Percentiles rank a stretch among this genome's conserved stretches.
These are phyloP conservation scores for Agaricus blazei DNA, from an alignment of 768 basidiomycete species.

Conservation along the genomic window DNA sequence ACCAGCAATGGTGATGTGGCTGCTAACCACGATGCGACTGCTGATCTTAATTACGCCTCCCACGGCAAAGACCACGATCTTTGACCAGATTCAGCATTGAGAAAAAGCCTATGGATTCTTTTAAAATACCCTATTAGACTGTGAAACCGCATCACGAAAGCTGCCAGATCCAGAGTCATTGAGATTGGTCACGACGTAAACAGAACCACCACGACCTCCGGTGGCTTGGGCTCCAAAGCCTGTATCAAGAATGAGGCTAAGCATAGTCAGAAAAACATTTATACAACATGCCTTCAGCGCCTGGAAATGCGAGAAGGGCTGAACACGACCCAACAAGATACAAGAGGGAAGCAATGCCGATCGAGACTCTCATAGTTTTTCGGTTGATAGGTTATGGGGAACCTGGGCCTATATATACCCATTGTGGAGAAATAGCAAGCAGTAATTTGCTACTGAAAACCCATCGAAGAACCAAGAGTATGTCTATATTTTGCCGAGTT, in stretches of 20 bases:
- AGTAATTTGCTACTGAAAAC: not conserved
- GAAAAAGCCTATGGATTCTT: not conserved
- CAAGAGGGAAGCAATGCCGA: conserved; percentile 9
- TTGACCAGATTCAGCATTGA: not conserved
- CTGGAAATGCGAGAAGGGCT: conserved; percentile 27
- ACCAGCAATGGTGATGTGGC: conserved; percentile 26
- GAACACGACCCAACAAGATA: conserved; percentile 13
- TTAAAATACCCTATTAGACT: conserved; percentile 20
- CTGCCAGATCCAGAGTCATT: conserved; percentile 30
- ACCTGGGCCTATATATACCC: not conserved
- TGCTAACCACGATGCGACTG: conserved; percentile 25
- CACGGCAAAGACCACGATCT: conserved; percentile 30
- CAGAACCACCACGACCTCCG: conserved; percentile 26
- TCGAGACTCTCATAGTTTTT: conserved; percentile 1
- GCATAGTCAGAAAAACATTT: not conserved
- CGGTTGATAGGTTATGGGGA: not conserved
- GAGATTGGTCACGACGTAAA: conserved; percentile 29
- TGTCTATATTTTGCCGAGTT: not conserved
- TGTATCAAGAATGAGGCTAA: not conserved
- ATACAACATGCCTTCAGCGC: conserved; percentile 21
- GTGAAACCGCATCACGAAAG: conserved; percentile 29
- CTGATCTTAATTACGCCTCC: conserved; percentile 28
- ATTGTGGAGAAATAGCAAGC: too few species aligned
- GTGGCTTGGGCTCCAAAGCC: conserved; percentile 29
- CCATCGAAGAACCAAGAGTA: not conserved